phyloP scores from a whole-genome alignment of 345 rosid species.

The Nasturtium officinale region DNA sequence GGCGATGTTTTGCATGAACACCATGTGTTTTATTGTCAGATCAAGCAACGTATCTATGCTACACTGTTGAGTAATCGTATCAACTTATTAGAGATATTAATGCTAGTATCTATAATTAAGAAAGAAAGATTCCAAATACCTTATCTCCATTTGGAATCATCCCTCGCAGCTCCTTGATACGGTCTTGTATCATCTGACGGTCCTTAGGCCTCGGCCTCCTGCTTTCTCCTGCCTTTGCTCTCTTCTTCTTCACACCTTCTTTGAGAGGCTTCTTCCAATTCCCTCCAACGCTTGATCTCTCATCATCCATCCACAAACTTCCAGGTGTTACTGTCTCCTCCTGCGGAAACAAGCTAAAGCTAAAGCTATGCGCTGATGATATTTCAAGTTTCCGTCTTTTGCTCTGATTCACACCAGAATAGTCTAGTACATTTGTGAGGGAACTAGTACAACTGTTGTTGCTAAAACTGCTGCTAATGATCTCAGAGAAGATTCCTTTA shows the following conservation, averaged over 20 bases:
- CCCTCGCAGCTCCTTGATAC: slow-evolving; percentile 80
- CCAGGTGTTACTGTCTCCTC: slow-evolving; percentile 39
- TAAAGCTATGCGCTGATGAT: slow-evolving; percentile 43
- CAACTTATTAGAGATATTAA: background rate
- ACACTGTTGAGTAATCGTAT: slow-evolving; percentile 53
- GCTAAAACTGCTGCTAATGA: slow-evolving; percentile 69
- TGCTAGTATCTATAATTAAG: background rate
- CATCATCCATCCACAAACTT: slow-evolving; percentile 78
- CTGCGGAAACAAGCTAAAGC: slow-evolving; percentile 27
- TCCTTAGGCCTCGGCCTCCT: slow-evolving; percentile 91
- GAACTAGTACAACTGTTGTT: slow-evolving; percentile 40
- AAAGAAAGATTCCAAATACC: slow-evolving; percentile 45
- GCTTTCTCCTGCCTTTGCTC: slow-evolving; percentile 87
- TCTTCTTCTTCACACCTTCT: slow-evolving; percentile 62
- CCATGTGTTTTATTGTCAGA: slow-evolving; percentile 79
- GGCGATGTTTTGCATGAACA: slow-evolving; percentile 83
- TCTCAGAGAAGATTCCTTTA: slow-evolving; percentile 79
- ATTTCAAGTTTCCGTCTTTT: slow-evolving; percentile 59
- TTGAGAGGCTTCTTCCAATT: slow-evolving; percentile 53
- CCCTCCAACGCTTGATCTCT: slow-evolving; percentile 56
- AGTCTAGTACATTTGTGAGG: slow-evolving; percentile 38
- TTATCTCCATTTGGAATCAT: slow-evolving; percentile 83
- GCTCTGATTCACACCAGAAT: slow-evolving; percentile 21
- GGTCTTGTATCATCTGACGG: slow-evolving; percentile 95
- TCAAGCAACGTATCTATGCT: slow-evolving; percentile 87